phyloP scores from a whole-genome alignment of 352 stramenopile species.

The Phytophthora chlamydospora region DNA sequence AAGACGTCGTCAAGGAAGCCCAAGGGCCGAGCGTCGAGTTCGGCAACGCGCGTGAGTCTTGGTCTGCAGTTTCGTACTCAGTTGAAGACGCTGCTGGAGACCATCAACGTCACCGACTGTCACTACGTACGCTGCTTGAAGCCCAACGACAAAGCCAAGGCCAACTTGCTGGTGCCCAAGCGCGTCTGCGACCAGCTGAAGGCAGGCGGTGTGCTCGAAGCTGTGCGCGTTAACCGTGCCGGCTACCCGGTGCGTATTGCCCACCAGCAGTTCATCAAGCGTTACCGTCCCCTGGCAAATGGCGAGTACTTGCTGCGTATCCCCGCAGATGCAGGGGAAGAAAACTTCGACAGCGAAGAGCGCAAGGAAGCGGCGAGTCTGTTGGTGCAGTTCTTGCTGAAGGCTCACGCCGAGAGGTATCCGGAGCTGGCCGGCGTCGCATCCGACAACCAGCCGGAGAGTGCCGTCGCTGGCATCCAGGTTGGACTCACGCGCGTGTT shows the following conservation, averaged over 20 bases:
- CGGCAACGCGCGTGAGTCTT: constrained; percentile 63
- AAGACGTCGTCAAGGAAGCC: constrained; percentile 31
- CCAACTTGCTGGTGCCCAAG: constrained; percentile 84
- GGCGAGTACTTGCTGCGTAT: constrained; percentile 67
- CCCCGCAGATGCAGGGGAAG: constrained; percentile 54
- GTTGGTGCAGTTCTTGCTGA: constrained; percentile 72
- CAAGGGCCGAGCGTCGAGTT: constrained; percentile 42
- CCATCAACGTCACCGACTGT: constrained; percentile 93
- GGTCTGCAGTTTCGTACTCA: constrained; percentile 93
- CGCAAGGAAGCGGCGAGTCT: constrained; percentile 59
- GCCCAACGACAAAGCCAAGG: constrained; percentile 96
- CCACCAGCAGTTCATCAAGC: constrained; percentile 93
- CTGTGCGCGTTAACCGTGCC: constrained; percentile 96
- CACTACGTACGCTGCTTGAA: constrained; percentile 99
- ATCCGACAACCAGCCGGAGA: constrained; percentile 48
- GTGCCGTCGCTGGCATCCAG: constrained; percentile 69
- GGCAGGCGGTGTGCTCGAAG: constrained; percentile 99
- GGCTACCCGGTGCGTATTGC: constrained; percentile 97
- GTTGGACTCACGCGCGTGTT: constrained; percentile 84
- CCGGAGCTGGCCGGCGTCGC: constrained; percentile 48
- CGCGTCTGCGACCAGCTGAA: constrained; percentile 96
- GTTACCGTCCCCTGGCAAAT: constrained; percentile 83
- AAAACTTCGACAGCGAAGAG: constrained; percentile 58
- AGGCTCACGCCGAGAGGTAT: constrained; percentile 73
- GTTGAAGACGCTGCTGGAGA: constrained; percentile 92